Percentiles rank a stretch among this genome's conserved stretches.
phyloP scores from a whole-genome alignment of 805 yeast species.

The Spathaspora sp. region DNA sequence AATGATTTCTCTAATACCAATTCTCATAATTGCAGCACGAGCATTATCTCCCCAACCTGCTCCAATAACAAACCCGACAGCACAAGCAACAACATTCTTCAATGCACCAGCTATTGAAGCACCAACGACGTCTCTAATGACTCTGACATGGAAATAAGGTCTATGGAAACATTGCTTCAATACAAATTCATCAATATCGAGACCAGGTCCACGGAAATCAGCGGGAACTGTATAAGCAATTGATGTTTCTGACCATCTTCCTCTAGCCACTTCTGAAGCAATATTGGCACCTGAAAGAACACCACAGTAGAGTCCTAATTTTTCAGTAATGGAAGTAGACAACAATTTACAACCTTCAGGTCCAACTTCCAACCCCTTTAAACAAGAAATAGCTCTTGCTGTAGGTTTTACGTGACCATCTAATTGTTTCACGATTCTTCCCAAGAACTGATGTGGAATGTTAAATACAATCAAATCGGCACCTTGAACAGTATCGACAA shows the following conservation, averaged over 20 bases:
- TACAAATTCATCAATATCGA: conserved; percentile 67
- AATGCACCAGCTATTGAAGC: conserved; percentile 96
- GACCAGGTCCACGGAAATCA: conserved; percentile 64
- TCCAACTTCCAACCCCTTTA: conserved; percentile 90
- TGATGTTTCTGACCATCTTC: conserved; percentile 97
- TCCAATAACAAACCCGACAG: conserved; percentile 97
- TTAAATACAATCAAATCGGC: conserved; percentile 90
- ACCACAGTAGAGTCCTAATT: conserved; percentile 88
- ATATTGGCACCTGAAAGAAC: conserved; percentile 96
- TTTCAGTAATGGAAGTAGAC: conserved; percentile 73
- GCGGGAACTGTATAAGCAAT: conserved; percentile 81
- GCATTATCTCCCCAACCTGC: conserved; percentile 99
- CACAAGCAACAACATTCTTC: conserved; percentile 92
- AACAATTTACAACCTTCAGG: conserved; percentile 81
- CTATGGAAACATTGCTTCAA: conserved; percentile 89
- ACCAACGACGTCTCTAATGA: conserved; percentile 91
- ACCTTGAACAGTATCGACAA: conserved; percentile 68
- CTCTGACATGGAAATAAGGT: conserved; percentile 96
- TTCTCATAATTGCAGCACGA: conserved; percentile 94
- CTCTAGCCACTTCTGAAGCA: conserved; percentile 94
- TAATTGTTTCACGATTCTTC: conserved; percentile 69
- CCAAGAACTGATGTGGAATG: conserved; percentile 95
- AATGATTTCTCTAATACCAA: conserved; percentile 88
- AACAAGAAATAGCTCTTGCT: conserved; percentile 88
- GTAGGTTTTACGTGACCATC: conserved; percentile 67